Base-by-base conservation (phyloP, 148 eudicot species). In the Vaccinium myrtillus region DNA sequence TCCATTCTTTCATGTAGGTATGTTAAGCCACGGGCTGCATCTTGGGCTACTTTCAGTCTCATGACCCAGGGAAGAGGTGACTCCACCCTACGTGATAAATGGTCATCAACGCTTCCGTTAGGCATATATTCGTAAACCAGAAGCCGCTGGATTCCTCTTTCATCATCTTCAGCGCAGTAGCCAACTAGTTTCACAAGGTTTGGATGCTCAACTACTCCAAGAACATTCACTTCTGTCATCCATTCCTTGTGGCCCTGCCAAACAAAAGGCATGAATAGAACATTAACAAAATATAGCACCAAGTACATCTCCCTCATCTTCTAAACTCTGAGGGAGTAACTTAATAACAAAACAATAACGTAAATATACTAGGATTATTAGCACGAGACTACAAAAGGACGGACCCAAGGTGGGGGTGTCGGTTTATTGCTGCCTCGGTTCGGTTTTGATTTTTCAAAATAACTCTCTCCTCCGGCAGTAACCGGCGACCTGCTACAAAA, bases 1-100 rank as follows among this genome's bases (percentile, higher is more conserved):
- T 95, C 99, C 99, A 96, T 96, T 83, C 92, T 94, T 85, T 96
- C 98, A 55, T 96, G 99, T 75, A 96, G 93, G 83, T 95, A 96
- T 51, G 96, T 81, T 86, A 96, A 87, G 78, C 99, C 99, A 85
- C 95, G 96, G 82, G 98, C 98, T 87, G 98, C 91, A 87, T 96
- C 98, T 86, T 91, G 92, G 61, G 99, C 99, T 51, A 96, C 88
- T 87, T 90, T 91, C 14, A 96, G 88, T 89, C 99, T 95, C 94
- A 84, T 91, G 67, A 90, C 83, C 99, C 99, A 96, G 15, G 99
- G 84, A 76, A 96, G 94, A 81, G 94, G 86, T 32, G 90, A 87
- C 15, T 83, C 81, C 8, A 94, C 90, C 61, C 84, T 87, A 83
- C 90, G 32, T n/a, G 93, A 91, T 83, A 96, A 89, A 88, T 95